A percentile compares a stretch with the other conserved stretches of the same genome.
Conservation (phyloP, 352 stramenopile species). For the Phytophthora chlamydospora region DNA sequence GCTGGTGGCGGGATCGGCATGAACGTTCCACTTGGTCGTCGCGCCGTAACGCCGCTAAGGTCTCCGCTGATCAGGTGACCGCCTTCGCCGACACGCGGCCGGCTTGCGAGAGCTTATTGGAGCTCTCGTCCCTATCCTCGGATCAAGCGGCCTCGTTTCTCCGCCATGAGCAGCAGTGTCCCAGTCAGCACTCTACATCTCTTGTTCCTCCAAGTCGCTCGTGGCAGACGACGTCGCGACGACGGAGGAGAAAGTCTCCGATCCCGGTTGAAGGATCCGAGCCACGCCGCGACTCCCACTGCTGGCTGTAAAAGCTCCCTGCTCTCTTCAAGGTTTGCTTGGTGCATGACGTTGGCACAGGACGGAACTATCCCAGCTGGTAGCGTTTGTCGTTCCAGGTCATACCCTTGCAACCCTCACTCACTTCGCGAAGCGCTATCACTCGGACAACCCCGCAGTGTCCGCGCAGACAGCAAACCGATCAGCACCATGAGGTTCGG, state of each 20-base stretch:
- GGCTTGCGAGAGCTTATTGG: slow-evolving; percentile 17
- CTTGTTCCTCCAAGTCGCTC: slow-evolving; percentile 11
- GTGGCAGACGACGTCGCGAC: slow-evolving; percentile 16
- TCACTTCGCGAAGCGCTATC: slow-evolving; percentile 35
- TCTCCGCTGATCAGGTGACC: background rate
- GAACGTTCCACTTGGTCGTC: slow-evolving; percentile 30
- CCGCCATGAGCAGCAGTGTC: slow-evolving; percentile 22
- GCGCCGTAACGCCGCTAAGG: slow-evolving; percentile 19
- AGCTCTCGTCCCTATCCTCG: slow-evolving; percentile 16
- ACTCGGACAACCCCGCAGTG: background rate
- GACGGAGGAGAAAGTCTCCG: slow-evolving; percentile 6
- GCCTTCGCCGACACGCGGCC: slow-evolving; percentile 17
- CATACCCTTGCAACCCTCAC: background rate
- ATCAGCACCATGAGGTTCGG: slow-evolving; percentile 33
- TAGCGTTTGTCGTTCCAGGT: background rate
- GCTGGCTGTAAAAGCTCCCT: slow-evolving; percentile 25
- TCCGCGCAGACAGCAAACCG: background rate
- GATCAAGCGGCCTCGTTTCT: slow-evolving; percentile 28
- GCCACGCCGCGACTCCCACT: slow-evolving; percentile 14
- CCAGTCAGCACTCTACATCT: slow-evolving; percentile 27
- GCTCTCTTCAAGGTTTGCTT: slow-evolving; percentile 26
- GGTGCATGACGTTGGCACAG: slow-evolving; percentile 27
- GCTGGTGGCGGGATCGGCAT: slow-evolving; percentile 3
- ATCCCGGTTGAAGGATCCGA: slow-evolving; percentile 34
- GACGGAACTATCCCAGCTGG: slow-evolving; percentile 19